phyloP scores from a whole-genome alignment of 305 asterid genomes.

The Coffea humblotiana region DNA sequence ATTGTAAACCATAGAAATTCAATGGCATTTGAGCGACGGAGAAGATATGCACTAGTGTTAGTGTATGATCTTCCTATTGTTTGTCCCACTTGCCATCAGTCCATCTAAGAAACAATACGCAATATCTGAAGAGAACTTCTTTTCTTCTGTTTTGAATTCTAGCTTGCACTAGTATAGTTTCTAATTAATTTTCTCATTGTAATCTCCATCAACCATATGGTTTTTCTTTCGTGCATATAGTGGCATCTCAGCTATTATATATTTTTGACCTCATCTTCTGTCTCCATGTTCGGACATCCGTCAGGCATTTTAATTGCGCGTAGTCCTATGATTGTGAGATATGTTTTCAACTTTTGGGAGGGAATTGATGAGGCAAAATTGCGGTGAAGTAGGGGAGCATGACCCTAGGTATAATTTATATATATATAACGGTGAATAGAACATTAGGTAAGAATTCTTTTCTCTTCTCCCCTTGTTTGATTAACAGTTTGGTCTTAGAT shows the following conservation, averaged over 20 bases:
- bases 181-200: not conserved
- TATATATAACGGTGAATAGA: not conserved
- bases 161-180: not conserved
- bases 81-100: constrained; percentile 9
- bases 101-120: not conserved
- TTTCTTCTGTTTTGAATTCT: not conserved
- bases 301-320: not conserved
- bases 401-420: not conserved
- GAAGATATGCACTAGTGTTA: not conserved
- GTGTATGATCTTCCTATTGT: not conserved
- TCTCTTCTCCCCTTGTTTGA: not conserved
- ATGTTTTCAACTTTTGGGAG: not conserved
- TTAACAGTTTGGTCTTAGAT: not conserved
- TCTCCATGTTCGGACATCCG: not conserved
- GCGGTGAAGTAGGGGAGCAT: not conserved
- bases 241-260: not conserved
- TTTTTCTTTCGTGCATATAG: too few relatives aligned
- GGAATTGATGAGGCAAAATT: not conserved
- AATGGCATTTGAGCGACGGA: constrained; percentile 16
- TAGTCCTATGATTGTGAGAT: not conserved
- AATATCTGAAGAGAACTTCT: not conserved
- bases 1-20: constrained; percentile 9
- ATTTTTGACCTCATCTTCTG: not conserved
- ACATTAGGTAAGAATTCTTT: not conserved
- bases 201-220: not conserved